Evolutionary conservation across 352 stramenopile species (phyloP).

Genomic region (Pythium brachiatum): DNA sequence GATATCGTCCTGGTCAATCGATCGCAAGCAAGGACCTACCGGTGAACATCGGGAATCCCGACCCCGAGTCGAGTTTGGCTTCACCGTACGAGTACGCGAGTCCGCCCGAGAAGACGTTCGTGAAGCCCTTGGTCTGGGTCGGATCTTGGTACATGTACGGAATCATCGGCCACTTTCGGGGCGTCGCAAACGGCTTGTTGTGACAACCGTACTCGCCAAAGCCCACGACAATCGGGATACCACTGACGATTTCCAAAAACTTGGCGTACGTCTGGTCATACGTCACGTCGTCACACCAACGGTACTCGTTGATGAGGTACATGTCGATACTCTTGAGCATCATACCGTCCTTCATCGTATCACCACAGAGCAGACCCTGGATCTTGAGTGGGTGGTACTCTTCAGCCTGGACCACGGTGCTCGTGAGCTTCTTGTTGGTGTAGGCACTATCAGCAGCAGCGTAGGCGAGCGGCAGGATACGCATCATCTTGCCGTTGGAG

Average conservation of each 20-base stretch:
- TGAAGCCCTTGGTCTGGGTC: constrained; percentile 60
- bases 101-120: constrained; percentile 78
- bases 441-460: constrained; percentile 80
- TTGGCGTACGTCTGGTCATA: constrained; percentile 71
- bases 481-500: constrained; percentile 80
- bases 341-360: constrained; percentile 79
- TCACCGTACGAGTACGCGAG: constrained; percentile 85
- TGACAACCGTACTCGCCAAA: constrained; percentile 86
- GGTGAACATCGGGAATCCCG: constrained; percentile 81
- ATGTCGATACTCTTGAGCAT: constrained; percentile 87
- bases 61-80: constrained; percentile 66
- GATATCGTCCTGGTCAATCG: neutral
- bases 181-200: constrained; percentile 35
- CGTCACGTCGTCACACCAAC: constrained; percentile 71
- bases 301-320: constrained; percentile 89
- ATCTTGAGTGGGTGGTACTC: constrained; percentile 82
- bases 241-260: constrained; percentile 67
- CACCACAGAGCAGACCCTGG: constrained; percentile 80
- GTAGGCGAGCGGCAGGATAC: constrained; percentile 76
- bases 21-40: constrained; percentile 30
- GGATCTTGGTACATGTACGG: constrained; percentile 77
- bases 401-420: constrained; percentile 41
- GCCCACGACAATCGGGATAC: constrained; percentile 76
- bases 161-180: constrained; percentile 75
- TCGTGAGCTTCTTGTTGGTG: constrained; percentile 36